Base-by-base conservation (phyloP, 1,284 basidiomycete species). In the Austroboletus novae-zelandiae region DNA sequence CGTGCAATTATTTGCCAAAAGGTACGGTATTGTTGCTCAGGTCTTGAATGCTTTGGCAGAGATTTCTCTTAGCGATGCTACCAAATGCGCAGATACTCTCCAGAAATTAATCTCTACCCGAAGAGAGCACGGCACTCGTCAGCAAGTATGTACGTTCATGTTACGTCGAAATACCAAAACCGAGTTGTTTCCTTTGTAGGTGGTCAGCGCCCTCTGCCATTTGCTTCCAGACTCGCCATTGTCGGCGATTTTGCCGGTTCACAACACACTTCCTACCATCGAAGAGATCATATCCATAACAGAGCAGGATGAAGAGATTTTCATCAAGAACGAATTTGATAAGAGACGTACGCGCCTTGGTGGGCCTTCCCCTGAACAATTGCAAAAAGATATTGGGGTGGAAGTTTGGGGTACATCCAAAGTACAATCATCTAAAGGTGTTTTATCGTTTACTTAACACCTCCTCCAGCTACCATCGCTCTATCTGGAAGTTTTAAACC, bases 201-300 rank as follows among this genome's bases (percentile, higher is more conserved):
- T 95, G 18, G 79, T 84, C 47, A 72, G 78, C 31, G 78, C 84
- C 0, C 75, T 98, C 10, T 75, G 75, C 4, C 74, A 89, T 29
- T 74, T 94, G 10, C 81, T 98, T 6, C 90, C 91, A 0, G 80
- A 81, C 10, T 95, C 94, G 9, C 73, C 79, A 0, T 72, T 87
- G 27, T 88, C 88, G 58, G 57, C 73, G 1, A 71, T 84, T 1
- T 73, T 98, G 4, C 84, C 81, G 2, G 74, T 96, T 18, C 77
- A 92, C 59, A 77, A 90, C 58, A 78, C 79, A 0, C 76, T 93
- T 1, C 81, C 80, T 1, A 64, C 82, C 4, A 62, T 93, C 0
- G 78, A 91, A 60, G 88, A 93, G 59, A 76, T 92, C 20, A 71
- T 89, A 1, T 57, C 64, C 1, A 69, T 91, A 1, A 60, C 77